A percentile compares a stretch with the other conserved stretches of the same genome.
Conservation (phyloP, 2,329 filamentous ascomycete genomes). For the Didymella exigua region DNA sequence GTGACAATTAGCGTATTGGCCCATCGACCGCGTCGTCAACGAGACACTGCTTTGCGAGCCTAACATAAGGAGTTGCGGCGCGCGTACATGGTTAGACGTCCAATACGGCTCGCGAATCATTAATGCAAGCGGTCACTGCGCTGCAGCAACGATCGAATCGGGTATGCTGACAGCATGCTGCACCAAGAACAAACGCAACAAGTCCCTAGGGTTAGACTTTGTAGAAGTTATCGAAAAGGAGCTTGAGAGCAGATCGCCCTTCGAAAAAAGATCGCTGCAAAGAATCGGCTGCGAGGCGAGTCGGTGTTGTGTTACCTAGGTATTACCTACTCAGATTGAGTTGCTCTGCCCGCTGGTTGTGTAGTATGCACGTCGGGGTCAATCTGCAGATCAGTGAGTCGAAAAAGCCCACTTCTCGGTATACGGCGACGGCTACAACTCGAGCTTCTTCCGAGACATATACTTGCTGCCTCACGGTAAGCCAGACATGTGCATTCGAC, state of each 20-base stretch:
- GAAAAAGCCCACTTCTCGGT: constrained; percentile 1
- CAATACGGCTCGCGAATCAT: constrained; percentile 19
- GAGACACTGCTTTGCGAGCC: constrained; percentile 12
- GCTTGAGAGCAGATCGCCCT: background rate
- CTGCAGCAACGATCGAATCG: constrained; percentile 9
- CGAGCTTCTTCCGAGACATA: background rate
- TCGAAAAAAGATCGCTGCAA: background rate
- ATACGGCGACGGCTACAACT: background rate
- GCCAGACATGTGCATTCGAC: background rate
- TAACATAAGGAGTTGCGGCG: constrained; percentile 24
- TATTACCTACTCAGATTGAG: background rate
- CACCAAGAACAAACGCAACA: background rate
- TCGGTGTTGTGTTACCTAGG: background rate
- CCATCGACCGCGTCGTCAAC: constrained; percentile 1
- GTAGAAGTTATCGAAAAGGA: background rate
- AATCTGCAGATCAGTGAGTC: constrained; percentile 10
- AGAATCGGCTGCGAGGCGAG: background rate
- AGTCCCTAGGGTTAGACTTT: background rate
- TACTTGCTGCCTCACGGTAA: background rate
- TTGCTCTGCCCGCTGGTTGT: background rate
- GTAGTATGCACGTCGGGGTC: background rate
- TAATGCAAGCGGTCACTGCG: constrained; percentile 14
- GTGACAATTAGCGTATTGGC: background rate
- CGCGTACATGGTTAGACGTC: constrained; percentile 3
- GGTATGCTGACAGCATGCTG: background rate